These are phyloP conservation scores for Emericellopsis cladophorae DNA, from an alignment of 2,329 filamentous ascomycete species.

Conservation along the genomic window DNA sequence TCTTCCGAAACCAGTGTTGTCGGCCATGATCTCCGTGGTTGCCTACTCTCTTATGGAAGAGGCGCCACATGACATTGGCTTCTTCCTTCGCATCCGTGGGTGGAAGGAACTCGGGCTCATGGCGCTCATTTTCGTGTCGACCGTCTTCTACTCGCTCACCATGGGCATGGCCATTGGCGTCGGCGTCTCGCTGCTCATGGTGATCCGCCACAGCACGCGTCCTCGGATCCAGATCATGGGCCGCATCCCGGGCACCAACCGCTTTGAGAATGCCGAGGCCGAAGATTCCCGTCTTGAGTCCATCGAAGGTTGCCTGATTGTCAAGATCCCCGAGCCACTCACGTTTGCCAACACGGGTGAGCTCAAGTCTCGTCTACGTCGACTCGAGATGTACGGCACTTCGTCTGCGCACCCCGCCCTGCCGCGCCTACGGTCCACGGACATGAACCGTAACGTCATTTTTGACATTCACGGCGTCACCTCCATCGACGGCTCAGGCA, in stretches of 20 bases:
- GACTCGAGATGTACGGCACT: slow-evolving; percentile 87
- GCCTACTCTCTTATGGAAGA: slow-evolving; percentile 93
- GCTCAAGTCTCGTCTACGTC: slow-evolving; percentile 67
- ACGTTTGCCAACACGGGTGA: slow-evolving; percentile 96
- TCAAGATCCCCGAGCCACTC: slow-evolving; percentile 93
- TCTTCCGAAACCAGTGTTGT: slow-evolving; percentile 91
- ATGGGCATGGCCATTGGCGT: slow-evolving; percentile 91
- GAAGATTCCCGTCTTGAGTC: slow-evolving; percentile 69
- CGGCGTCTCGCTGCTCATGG: slow-evolving; percentile 75
- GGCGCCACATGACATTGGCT: slow-evolving; percentile 79
- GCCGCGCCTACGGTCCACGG: slow-evolving; percentile 62
- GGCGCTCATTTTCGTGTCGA: slow-evolving; percentile 79
- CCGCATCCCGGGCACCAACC: slow-evolving; percentile 69
- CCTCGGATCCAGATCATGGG: slow-evolving; percentile 94
- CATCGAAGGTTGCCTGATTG: slow-evolving; percentile 82
- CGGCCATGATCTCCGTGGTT: slow-evolving; percentile 88
- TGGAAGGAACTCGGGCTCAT: slow-evolving; percentile 82
- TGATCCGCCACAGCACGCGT: slow-evolving; percentile 82
- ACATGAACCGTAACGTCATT: slow-evolving; percentile 82
- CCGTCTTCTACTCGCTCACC: slow-evolving; percentile 89
- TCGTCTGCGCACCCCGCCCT: slow-evolving; percentile 74
- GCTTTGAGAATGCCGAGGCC: slow-evolving; percentile 75
- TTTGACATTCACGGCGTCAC: slow-evolving; percentile 98
- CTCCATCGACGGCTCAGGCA: slow-evolving; percentile 81
- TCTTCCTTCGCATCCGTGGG: slow-evolving; percentile 76